Conservation (phyloP, 306 rosid genomes). For the Castanopsis chinensis region DNA sequence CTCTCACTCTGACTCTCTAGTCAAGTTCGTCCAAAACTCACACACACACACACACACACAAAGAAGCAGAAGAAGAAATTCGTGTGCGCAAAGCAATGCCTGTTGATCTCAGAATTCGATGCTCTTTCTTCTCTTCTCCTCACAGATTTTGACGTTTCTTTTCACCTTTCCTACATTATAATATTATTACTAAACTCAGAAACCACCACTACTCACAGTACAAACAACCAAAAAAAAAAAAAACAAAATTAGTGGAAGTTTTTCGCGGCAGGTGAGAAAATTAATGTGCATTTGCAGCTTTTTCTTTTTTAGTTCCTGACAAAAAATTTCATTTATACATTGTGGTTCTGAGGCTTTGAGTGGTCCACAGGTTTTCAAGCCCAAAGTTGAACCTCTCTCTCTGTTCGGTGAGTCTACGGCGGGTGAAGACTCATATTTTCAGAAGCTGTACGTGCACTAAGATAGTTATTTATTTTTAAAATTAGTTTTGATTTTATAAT, state of each 20-base stretch:
- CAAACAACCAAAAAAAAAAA: neutral
- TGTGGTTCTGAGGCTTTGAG: neutral
- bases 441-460: neutral
- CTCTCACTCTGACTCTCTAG: neutral
- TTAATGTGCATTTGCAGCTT: neutral
- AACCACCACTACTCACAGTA: neutral
- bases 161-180: neutral
- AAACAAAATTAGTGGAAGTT: neutral
- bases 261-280: neutral
- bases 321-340: slow-evolving; percentile 1
- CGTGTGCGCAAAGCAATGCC: slow-evolving; percentile 71
- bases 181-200: neutral
- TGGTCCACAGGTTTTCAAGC: too few relatives aligned
- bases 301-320: neutral
- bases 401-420: neutral
- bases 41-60: neutral
- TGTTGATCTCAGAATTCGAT: slow-evolving; percentile 41
- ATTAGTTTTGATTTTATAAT: neutral
- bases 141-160: slow-evolving; percentile 26
- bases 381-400: neutral
- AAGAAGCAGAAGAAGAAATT: slow-evolving; percentile 30
- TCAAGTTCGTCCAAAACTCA: slow-evolving; percentile 13
- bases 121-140: slow-evolving; percentile 14
- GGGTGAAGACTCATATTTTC: neutral
- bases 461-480: slow-evolving; percentile 10